Conservation (phyloP, 306 rosid genomes). For the Acacia confusa region DNA sequence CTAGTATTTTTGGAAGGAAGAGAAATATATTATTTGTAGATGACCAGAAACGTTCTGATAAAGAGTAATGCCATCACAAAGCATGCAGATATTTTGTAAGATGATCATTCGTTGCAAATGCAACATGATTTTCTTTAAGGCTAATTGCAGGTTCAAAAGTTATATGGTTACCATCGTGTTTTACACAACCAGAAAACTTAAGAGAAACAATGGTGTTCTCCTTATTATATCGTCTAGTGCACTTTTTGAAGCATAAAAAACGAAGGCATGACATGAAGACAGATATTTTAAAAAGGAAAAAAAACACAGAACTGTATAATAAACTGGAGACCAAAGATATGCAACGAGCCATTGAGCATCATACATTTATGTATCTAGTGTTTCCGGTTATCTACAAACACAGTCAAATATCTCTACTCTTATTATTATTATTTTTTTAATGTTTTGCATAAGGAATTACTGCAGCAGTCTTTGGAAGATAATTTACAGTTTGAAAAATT, state of each 20-base stretch:
- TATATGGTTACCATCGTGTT: neutral
- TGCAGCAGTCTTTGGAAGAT: neutral
- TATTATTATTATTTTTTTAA: too few relatives aligned
- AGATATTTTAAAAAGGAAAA: neutral
- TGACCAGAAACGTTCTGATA: neutral
- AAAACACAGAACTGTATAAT: neutral
- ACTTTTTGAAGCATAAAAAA: neutral
- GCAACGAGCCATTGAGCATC: neutral
- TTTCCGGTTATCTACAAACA: neutral
- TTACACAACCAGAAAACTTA: neutral
- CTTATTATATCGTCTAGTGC: neutral
- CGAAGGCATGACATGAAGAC: neutral
- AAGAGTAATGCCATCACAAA: neutral
- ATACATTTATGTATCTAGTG: neutral
- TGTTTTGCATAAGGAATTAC: neutral
- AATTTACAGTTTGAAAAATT: neutral
- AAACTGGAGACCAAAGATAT: neutral
- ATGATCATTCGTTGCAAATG: neutral
- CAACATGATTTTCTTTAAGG: neutral
- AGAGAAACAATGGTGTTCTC: neutral
- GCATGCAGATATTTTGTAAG: neutral
- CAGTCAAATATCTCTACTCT: neutral
- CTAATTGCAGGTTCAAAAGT: neutral
- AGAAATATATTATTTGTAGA: neutral
- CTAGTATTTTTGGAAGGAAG: neutral